phyloP scores from a whole-genome alignment of 129 eudicot species.

The Cynara cardunculus region DNA sequence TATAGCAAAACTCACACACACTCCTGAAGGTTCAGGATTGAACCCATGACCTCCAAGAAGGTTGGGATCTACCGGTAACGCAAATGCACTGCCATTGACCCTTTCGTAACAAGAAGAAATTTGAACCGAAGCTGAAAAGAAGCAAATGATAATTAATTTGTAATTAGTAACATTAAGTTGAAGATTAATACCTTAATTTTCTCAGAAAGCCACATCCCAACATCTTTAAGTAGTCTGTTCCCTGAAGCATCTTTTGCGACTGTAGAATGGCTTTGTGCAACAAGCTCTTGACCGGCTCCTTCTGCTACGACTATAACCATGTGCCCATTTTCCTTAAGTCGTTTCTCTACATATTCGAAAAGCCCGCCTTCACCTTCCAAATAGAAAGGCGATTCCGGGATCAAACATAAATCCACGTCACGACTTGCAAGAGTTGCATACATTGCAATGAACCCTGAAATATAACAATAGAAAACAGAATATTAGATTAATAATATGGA shows the following conservation, averaged over 20 bases:
- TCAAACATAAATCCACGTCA: slow-evolving; percentile 91
- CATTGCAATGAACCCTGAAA: slow-evolving; percentile 92
- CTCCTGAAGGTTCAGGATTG: not conserved
- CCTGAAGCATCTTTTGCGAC: slow-evolving; percentile 82
- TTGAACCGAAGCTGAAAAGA: not conserved
- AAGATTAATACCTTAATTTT: slow-evolving; percentile 58
- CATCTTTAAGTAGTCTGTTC: slow-evolving; percentile 76
- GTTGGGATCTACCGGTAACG: not conserved
- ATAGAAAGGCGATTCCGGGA: slow-evolving; percentile 91
- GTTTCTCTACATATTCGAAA: slow-evolving; percentile 58
- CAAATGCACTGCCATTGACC: not conserved
- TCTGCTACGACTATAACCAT: slow-evolving; percentile 97
- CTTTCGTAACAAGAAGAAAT: not conserved
- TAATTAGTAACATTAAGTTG: slow-evolving; percentile 25
- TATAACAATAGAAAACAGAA: slow-evolving; percentile 9
- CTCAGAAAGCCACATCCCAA: slow-evolving; percentile 89
- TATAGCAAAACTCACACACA: not conserved
- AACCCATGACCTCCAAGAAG: not conserved
- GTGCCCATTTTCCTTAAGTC: slow-evolving; percentile 88
- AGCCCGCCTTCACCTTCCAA: slow-evolving; percentile 90
- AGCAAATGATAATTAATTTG: not conserved
- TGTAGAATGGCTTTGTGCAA: slow-evolving; percentile 37
- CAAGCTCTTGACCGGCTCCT: slow-evolving; percentile 91
- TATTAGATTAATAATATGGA: not conserved
- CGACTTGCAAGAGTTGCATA: slow-evolving; percentile 94